These are phyloP conservation scores for Hortaea werneckii DNA, from an alignment of 2,329 filamentous ascomycete species.

Conservation along the genomic window DNA sequence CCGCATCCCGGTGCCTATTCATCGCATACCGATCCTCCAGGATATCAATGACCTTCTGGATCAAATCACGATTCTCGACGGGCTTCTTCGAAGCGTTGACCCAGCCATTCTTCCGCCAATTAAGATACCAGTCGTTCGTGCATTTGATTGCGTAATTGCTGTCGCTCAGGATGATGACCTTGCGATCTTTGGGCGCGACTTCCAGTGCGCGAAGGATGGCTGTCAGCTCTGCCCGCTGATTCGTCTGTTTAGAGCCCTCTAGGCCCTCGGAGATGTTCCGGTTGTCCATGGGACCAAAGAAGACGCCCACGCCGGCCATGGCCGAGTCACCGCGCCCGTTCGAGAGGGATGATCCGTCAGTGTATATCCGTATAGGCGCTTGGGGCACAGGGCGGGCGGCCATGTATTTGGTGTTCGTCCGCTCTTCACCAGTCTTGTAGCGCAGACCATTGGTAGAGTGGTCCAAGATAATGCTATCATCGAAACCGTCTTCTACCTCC, in stretches of 20 bases:
- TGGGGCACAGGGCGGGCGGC: conserved; percentile 34
- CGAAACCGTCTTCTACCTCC: conserved; percentile 52
- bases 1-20: conserved; percentile 27
- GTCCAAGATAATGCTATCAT: conserved; percentile 47
- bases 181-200: conserved; percentile 55
- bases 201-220: conserved; percentile 78
- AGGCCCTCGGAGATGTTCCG: conserved; percentile 66
- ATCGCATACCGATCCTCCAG: conserved; percentile 49
- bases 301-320: conserved; percentile 53
- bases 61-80: conserved; percentile 80
- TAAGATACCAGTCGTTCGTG: conserved; percentile 69
- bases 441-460: conserved; percentile 43
- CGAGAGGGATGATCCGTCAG: conserved; percentile 51
- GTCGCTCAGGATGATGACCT: conserved; percentile 75
- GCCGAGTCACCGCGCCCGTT: conserved; percentile 47
- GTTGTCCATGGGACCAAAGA: conserved; percentile 47
- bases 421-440: conserved; percentile 44
- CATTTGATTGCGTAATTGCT: conserved; percentile 87
- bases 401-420: conserved; percentile 36
- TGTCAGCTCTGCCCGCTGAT: conserved; percentile 90
- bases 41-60: conserved; percentile 59
- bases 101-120: conserved; percentile 70
- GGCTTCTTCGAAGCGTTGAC: conserved; percentile 56
- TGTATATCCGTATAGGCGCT: conserved; percentile 47
- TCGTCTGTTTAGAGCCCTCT: conserved; percentile 67